Conservation (phyloP, 2,329 filamentous ascomycete species). For the Fusarium equiseti region DNA sequence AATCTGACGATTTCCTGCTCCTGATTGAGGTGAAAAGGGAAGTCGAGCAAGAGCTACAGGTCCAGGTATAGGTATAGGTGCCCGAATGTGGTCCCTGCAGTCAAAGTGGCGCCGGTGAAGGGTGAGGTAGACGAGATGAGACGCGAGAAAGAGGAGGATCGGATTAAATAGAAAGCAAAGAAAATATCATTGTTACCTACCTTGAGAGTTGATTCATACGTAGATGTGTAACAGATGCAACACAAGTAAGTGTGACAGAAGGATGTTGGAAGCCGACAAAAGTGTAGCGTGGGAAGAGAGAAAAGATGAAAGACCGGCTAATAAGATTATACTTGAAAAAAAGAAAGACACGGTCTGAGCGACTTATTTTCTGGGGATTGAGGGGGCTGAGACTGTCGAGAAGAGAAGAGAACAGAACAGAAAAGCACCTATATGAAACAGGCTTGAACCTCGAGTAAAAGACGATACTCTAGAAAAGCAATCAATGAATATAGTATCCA, state of each 20-base stretch:
- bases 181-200: slow-evolving; percentile 13
- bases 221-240: slow-evolving; percentile 21
- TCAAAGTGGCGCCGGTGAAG: slow-evolving; percentile 11
- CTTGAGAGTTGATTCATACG: not conserved
- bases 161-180: not conserved
- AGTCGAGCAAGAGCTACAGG: not conserved
- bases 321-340: slow-evolving; percentile 18
- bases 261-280: slow-evolving; percentile 23
- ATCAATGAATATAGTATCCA: slow-evolving; percentile 19
- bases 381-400: slow-evolving; percentile 18
- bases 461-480: slow-evolving; percentile 10
- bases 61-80: not conserved
- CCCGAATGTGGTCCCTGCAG: slow-evolving; percentile 18
- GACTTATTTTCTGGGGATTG: slow-evolving; percentile 9
- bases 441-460: slow-evolving; percentile 13
- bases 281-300: not conserved
- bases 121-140: slow-evolving; percentile 3
- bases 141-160: not conserved
- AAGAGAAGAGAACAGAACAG: slow-evolving; percentile 17
- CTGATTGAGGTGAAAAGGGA: not conserved
- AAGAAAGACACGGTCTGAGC: slow-evolving; percentile 16
- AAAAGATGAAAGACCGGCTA: slow-evolving; percentile 8
- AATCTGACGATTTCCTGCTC: slow-evolving; percentile 9
- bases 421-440: slow-evolving; percentile 20
- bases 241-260: slow-evolving; percentile 32